Base-by-base conservation (phyloP, 1,284 basidiomycete genomes). In the Sporisorium scitamineum region DNA sequence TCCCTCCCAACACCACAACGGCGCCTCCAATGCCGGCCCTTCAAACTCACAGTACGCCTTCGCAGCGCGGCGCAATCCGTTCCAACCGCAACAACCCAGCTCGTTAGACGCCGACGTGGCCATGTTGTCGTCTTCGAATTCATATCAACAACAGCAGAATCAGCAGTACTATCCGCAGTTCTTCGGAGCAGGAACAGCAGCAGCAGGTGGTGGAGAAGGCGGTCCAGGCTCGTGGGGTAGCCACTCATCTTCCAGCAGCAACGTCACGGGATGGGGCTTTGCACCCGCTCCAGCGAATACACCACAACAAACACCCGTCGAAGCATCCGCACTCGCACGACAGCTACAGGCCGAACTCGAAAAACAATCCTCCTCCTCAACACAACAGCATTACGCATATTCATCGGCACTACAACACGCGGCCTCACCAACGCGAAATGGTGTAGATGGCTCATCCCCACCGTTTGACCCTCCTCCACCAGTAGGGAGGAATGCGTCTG, bases 301-400 rank as follows among this genome's bases (percentile, higher is more conserved):
- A 3, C 78, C 78, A 0, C 75, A 74, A 47, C 70, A 74, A 37
- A 80, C 78, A 26, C 78, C 78, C 10, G 78, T 80, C 14, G 78
- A 80, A 34, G 60, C 70, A 5, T 70, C 66, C 13, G 70, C 66
- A 2, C 39, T 77, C 4, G 75, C 75, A 2, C 50, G 70, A n/a
- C 75, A 77, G 45, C 22, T 77, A 2, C 75, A 77, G 34, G 67
- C 70, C n/a, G 75, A 77, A 39, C 42, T 73, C 16, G 70, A 73
- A 31, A 20, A 63, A 0, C 66, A 77, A 10, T 24, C 22, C 3
- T 26, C 64, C n/a, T n/a, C n/a, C 7, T 14, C 48, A 29, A 3
- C 34, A 20, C 37, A 24, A n/a, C 16, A 13, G 14, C 37, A 34
- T 18, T 54, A 54, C 26, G 29, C 60, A 29, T 27, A 34, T 26